Percentiles rank a stretch among this genome's conserved stretches.
Conservation (phyloP, 2,329 filamentous ascomycete species). For the Blastomyces parvus region DNA sequence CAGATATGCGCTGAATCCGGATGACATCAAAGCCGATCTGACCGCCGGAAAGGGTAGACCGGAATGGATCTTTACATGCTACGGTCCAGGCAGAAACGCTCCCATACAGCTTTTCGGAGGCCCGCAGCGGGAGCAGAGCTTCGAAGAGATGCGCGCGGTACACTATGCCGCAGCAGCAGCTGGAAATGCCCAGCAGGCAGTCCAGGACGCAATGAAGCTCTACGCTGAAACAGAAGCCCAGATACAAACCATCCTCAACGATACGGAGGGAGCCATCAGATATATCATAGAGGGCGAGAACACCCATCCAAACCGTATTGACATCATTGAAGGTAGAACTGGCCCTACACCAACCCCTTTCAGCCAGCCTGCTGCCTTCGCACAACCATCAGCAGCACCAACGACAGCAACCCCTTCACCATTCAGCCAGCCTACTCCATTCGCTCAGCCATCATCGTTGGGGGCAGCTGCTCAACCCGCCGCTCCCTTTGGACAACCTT, state of each 20-base stretch:
- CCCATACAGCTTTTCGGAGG: conserved; percentile 80
- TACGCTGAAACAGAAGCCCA: conserved; percentile 59
- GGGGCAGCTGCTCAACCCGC: conserved; percentile 19
- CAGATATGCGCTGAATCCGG: conserved; percentile 48
- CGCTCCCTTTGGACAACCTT: conserved; percentile 27
- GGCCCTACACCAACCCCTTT: conserved; percentile 26
- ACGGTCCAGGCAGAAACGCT: conserved; percentile 66
- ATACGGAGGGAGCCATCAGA: conserved; percentile 61
- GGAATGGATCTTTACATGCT: conserved; percentile 77
- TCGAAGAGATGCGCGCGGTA: conserved; percentile 69
- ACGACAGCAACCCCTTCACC: conserved; percentile 11
- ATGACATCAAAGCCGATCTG: conserved; percentile 57
- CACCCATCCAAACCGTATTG: conserved; percentile 64
- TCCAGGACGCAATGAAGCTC: conserved; percentile 45
- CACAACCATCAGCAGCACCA: conserved; percentile 18
- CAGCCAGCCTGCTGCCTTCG: conserved; percentile 21
- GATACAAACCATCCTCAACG: conserved; percentile 59
- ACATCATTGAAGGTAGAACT: conserved; percentile 37
- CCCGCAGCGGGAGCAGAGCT: conserved; percentile 67
- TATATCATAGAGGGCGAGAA: conserved; percentile 58
- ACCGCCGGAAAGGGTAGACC: conserved; percentile 55
- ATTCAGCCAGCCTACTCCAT: conserved; percentile 28
- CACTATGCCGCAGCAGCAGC: conserved; percentile 57
- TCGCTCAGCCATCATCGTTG: conserved; percentile 22
- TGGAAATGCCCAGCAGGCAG: conserved; percentile 49